Base-by-base conservation (phyloP, 2,329 filamentous ascomycete genomes). In the Ophiostoma populinum region DNA sequence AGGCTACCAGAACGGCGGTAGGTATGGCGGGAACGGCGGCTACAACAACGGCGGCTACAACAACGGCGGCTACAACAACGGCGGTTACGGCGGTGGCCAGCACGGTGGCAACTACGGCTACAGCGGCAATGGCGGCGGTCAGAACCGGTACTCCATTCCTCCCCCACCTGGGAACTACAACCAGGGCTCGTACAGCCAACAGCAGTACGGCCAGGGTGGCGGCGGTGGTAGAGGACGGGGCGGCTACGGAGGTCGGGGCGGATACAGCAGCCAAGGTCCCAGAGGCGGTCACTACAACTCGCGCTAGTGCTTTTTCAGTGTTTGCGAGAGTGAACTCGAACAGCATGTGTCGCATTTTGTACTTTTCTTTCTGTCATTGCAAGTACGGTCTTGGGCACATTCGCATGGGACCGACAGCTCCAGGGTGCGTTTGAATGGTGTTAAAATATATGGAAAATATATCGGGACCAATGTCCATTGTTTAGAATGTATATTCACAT, bases 1-100 rank as follows among this genome's bases (percentile, higher is more conserved):
- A 6, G 51, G 49, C n/a, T 44, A 50, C 24, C 36, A 35, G 10
- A 42, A 44, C n/a, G 42, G 43, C 7, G 36, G 41, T 13, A 16
- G 36, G 17, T 3, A 37, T 20, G 38, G 32, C 18, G 35, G 38
- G n/a, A n/a, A n/a, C n/a, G 29, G 37, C 3, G 34, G 34, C 11
- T 32, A 32, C n/a, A 19, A 25, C 4, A 24, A 22, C 16, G 24
- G 30, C 15, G 34, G 28, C 10, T 24, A 33, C 24, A 27, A 13
- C 13, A 29, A 26, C 2, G 36, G 39, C n/a, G 28, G 39, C n/a
- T 34, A 38, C 10, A 17, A 15, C 16, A 29, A 26, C 2, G 36
- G 39, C n/a, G 28, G 39, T 11, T 34, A 38, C 10, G 13, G 12
- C 16, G 24, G 28, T n/a, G 32, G 36, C 27, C 18, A 32, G 13